Percentiles rank a stretch among this genome's conserved stretches.
These are phyloP conservation scores for Microsporum canis DNA, from an alignment of 2,329 filamentous ascomycete genomes.

Conservation along the genomic window DNA sequence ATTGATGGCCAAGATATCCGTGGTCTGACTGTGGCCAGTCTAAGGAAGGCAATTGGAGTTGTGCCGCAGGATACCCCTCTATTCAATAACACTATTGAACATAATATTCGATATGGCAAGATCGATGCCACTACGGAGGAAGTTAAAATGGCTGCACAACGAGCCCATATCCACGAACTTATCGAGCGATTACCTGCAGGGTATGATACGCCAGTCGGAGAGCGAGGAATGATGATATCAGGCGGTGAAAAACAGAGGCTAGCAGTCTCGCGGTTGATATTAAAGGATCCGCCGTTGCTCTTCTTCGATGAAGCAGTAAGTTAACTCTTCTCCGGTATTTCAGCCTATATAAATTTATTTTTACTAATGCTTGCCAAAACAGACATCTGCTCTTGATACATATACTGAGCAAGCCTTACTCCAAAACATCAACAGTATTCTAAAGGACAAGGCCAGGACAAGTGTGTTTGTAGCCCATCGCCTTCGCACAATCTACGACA, in stretches of 20 bases:
- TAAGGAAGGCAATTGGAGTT: constrained; percentile 79
- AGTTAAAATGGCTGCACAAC: constrained; percentile 64
- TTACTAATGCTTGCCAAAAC: constrained; percentile 6
- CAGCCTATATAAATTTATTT: neutral
- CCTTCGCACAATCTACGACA: constrained; percentile 84
- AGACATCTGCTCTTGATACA: constrained; percentile 79
- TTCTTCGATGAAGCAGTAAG: constrained; percentile 85
- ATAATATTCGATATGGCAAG: constrained; percentile 89
- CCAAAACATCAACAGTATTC: constrained; percentile 82
- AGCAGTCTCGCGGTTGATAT: constrained; percentile 67
- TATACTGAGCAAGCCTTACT: constrained; percentile 86
- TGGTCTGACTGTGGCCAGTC: constrained; percentile 66
- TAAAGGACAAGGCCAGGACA: constrained; percentile 77
- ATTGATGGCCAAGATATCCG: constrained; percentile 91
- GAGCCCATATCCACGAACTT: constrained; percentile 75
- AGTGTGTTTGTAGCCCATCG: constrained; percentile 93
- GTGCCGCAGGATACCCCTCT: constrained; percentile 94
- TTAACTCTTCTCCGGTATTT: constrained; percentile 12
- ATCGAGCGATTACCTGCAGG: constrained; percentile 72
- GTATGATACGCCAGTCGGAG: constrained; percentile 82
- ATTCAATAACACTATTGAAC: constrained; percentile 91
- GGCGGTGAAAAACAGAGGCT: constrained; percentile 89
- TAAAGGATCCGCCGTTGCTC: constrained; percentile 79
- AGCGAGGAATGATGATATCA: constrained; percentile 92
- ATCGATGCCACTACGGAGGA: constrained; percentile 62